Evolutionary conservation across 495 filamentous ascomycete species (phyloP).

Genomic region (Xylaria grammica): DNA sequence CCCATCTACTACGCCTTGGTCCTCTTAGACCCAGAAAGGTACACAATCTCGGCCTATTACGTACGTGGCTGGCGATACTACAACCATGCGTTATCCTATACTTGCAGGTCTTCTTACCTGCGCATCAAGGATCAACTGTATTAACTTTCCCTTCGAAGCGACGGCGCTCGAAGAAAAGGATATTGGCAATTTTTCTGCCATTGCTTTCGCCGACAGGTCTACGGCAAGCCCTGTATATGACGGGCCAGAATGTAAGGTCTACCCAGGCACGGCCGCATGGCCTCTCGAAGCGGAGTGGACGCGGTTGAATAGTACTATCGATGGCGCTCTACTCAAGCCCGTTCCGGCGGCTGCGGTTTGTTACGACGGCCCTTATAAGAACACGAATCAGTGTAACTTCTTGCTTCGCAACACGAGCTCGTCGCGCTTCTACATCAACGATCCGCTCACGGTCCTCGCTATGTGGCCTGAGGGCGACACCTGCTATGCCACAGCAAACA

Average conservation of each 20-base stretch:
- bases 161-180: constrained; percentile 39
- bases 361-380: constrained; percentile 53
- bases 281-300: constrained; percentile 51
- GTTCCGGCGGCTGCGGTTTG: constrained; percentile 58
- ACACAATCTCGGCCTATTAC: too few relatives aligned
- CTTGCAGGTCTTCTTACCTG: constrained; percentile 16
- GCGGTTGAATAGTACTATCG: constrained; percentile 50
- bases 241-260: constrained; percentile 50
- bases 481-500: constrained; percentile 42
- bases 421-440: constrained; percentile 42
- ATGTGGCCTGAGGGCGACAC: constrained; percentile 50
- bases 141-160: constrained; percentile 46
- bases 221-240: constrained; percentile 9
- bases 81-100: constrained; percentile 19
- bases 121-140: constrained; percentile 12
- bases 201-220: constrained; percentile 37
- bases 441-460: constrained; percentile 41
- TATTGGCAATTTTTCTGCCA: constrained; percentile 34
- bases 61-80: neutral
- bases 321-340: constrained; percentile 54
- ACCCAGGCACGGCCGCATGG: constrained; percentile 54
- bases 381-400: constrained; percentile 48
- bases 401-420: constrained; percentile 28
- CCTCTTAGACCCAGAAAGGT: neutral
- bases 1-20: neutral